Percentiles rank a stretch among this genome's conserved stretches.
These are phyloP conservation scores for Mycena albidolilacea DNA, from an alignment of 768 basidiomycete species.

Conservation along the genomic window DNA sequence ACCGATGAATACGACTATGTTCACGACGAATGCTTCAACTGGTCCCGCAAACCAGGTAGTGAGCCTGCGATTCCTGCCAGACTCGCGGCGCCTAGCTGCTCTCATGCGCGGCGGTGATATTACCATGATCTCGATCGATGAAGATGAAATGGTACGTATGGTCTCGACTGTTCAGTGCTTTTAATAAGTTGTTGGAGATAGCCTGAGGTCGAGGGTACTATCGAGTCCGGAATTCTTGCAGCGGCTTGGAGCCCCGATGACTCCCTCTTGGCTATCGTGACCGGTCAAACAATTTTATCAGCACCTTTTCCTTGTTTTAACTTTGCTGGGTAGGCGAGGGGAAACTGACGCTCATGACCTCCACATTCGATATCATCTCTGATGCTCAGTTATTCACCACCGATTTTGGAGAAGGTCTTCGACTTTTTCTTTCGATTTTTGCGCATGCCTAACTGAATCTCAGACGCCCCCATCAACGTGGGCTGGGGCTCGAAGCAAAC, in stretches of 20 bases:
- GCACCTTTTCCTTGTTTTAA: constrained; percentile 30
- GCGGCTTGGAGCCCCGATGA: constrained; percentile 96
- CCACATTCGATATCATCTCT: constrained; percentile 88
- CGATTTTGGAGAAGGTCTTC: constrained; percentile 89
- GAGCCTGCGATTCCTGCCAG: constrained; percentile 79
- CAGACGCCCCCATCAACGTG: constrained; percentile 93
- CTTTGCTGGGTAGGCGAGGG: constrained; percentile 66
- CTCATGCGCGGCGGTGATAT: constrained; percentile 90
- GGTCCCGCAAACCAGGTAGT: constrained; percentile 61
- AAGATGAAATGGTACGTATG: constrained; percentile 59
- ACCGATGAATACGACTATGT: constrained; percentile 53
- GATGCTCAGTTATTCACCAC: constrained; percentile 79
- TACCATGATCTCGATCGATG: constrained; percentile 71
- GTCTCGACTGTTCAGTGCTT: constrained; percentile 6
- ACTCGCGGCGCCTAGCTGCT: constrained; percentile 75
- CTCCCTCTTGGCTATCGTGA: constrained; percentile 84
- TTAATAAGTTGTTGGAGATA: constrained; percentile 49
- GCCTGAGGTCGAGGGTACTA: constrained; percentile 88
- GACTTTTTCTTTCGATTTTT: not conserved
- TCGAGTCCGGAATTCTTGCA: constrained; percentile 87
- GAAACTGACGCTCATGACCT: constrained; percentile 91
- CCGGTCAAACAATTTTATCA: constrained; percentile 57
- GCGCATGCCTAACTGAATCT: constrained; percentile 32
- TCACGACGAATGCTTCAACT: constrained; percentile 51
- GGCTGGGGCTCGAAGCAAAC: constrained; percentile 99